phyloP scores from a whole-genome alignment of 2,329 filamentous ascomycete species.

The Niveomyces coronatus region DNA sequence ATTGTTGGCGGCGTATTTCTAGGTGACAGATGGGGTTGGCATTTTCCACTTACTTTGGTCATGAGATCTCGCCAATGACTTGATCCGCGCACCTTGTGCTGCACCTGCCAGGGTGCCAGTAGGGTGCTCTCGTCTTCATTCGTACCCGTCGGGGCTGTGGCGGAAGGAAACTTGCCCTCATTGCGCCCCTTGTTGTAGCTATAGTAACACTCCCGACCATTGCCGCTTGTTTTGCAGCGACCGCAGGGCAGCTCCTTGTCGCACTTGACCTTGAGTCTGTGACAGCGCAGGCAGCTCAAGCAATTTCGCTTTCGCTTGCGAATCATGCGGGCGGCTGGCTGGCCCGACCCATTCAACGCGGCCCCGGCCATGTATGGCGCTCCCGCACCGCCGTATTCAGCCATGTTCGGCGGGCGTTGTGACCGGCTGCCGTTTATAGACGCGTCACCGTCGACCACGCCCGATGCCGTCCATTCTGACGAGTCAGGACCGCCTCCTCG shows the following conservation, averaged over 20 bases:
- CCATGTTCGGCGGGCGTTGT: too few species aligned
- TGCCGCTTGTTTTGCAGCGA: constrained; percentile 24
- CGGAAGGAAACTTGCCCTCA: constrained; percentile 24
- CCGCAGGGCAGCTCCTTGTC: constrained; percentile 27
- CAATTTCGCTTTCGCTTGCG: constrained; percentile 27
- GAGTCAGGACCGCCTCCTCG: too few species aligned
- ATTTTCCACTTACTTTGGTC: constrained; percentile 20
- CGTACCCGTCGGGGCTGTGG: constrained; percentile 15
- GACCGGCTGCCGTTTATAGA: too few species aligned
- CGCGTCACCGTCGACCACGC: too few species aligned
- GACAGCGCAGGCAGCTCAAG: constrained; percentile 25
- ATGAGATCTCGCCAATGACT: constrained; percentile 28
- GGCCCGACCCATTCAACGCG: too few species aligned
- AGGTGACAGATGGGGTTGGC: background rate
- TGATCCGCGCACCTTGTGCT: constrained; percentile 24
- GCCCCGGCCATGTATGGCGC: too few species aligned
- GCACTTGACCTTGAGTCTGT: constrained; percentile 28
- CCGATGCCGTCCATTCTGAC: too few species aligned
- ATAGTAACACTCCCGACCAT: constrained; percentile 26
- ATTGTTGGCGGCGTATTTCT: too few species aligned
- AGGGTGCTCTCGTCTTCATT: constrained; percentile 19
- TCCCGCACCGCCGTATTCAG: too few species aligned
- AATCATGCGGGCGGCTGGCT: constrained; percentile 19
- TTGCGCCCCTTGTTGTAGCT: constrained; percentile 27
- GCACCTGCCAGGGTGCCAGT: constrained; percentile 23